Conservation (phyloP, 2,329 filamentous ascomycete genomes). For the Lasiodiplodia theobromae region DNA sequence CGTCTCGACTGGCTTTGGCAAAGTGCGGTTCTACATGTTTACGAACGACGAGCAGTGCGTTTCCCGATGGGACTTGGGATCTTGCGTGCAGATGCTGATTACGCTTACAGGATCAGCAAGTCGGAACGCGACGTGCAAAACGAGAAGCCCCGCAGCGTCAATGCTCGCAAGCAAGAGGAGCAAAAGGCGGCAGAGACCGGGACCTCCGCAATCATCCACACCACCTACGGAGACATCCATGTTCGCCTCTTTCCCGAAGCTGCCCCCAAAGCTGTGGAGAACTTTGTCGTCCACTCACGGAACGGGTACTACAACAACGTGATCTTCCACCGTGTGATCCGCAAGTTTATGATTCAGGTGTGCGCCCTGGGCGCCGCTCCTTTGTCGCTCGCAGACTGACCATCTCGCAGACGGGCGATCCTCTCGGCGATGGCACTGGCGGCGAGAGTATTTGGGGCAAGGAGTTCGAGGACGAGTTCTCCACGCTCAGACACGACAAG, state of each 20-base stretch:
- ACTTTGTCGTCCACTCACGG: slow-evolving; percentile 91
- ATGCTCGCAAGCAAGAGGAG: slow-evolving; percentile 51
- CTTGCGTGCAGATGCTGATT: slow-evolving; percentile 24
- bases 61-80: background rate
- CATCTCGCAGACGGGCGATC: slow-evolving; percentile 71
- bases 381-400: background rate
- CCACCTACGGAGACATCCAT: slow-evolving; percentile 91
- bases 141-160: slow-evolving; percentile 74
- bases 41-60: slow-evolving; percentile 78
- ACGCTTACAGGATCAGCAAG: slow-evolving; percentile 66
- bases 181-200: slow-evolving; percentile 75
- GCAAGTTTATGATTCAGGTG: slow-evolving; percentile 91
- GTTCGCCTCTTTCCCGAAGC: slow-evolving; percentile 91
- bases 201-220: slow-evolving; percentile 85
- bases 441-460: slow-evolving; percentile 93
- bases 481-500: slow-evolving; percentile 88
- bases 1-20: slow-evolving; percentile 81
- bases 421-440: slow-evolving; percentile 85
- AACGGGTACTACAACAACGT: slow-evolving; percentile 97
- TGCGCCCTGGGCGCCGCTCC: slow-evolving; percentile 49
- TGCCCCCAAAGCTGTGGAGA: slow-evolving; percentile 94
- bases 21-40: slow-evolving; percentile 97
- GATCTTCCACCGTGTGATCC: slow-evolving; percentile 95
- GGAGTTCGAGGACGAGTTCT: slow-evolving; percentile 94
- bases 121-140: slow-evolving; percentile 91